phyloP scores from a whole-genome alignment of 441 rosid species.

The Macaranga tanarius region DNA sequence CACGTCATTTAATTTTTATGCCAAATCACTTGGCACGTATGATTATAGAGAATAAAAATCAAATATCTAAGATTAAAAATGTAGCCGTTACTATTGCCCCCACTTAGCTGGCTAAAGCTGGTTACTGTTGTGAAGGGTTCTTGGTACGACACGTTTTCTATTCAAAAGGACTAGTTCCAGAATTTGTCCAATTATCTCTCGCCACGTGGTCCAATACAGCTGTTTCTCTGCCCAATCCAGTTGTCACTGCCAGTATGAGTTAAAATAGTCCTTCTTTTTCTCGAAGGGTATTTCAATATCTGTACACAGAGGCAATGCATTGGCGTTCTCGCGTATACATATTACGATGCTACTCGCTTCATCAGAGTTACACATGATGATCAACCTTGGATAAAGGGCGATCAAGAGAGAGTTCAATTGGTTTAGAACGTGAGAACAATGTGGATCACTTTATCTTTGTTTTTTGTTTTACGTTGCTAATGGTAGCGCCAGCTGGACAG shows the following conservation, averaged over 20 bases:
- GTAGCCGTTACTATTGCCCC: slow-evolving; percentile 59
- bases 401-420: background rate
- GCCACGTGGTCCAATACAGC: slow-evolving; percentile 39
- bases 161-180: slow-evolving; percentile 6
- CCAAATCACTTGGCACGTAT: slow-evolving; percentile 50
- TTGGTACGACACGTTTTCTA: slow-evolving; percentile 29
- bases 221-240: slow-evolving; percentile 44
- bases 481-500: slow-evolving; percentile 41
- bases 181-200: background rate
- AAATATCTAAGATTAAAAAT: slow-evolving; percentile 30
- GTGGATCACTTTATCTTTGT: slow-evolving; percentile 19
- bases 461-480: slow-evolving; percentile 22
- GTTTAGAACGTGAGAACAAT: background rate
- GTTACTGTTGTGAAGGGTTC: slow-evolving; percentile 29
- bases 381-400: too few species aligned
- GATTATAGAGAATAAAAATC: background rate
- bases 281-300: slow-evolving; percentile 14
- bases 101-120: slow-evolving; percentile 49
- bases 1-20: slow-evolving; percentile 21
- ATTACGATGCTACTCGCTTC: background rate
- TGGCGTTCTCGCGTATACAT: background rate
- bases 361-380: rapidly evolving
- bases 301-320: background rate
- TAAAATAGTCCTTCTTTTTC: slow-evolving; percentile 26
- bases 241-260: slow-evolving; percentile 38